A percentile compares a stretch with the other conserved stretches of the same genome.
These are phyloP conservation scores for Lactarius tabidus DNA, from an alignment of 768 basidiomycete genomes.

Conservation along the genomic window DNA sequence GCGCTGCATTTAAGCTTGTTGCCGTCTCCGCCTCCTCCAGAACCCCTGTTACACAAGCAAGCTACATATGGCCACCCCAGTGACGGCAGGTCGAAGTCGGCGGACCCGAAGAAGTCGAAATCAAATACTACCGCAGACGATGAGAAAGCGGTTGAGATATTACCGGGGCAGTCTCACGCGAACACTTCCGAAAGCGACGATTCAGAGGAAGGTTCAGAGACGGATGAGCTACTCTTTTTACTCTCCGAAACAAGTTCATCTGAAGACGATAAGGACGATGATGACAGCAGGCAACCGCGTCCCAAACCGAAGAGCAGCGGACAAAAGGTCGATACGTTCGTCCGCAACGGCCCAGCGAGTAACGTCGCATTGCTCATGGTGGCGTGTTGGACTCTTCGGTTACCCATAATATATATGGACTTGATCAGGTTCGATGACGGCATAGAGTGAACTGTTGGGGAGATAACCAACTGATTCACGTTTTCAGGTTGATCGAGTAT, in stretches of 20 bases:
- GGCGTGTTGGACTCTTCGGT: constrained; percentile 73
- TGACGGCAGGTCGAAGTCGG: constrained; percentile 13
- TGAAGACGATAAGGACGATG: constrained; percentile 30
- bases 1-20: constrained; percentile 63
- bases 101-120: constrained; percentile 27
- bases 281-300: constrained; percentile 11
- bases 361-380: constrained; percentile 67
- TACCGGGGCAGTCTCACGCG: neutral
- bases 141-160: constrained; percentile 13
- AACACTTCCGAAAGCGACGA: constrained; percentile 32
- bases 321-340: constrained; percentile 22
- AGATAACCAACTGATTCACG: neutral
- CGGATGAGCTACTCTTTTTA: constrained; percentile 39
- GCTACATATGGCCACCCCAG: constrained; percentile 27
- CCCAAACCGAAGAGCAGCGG: constrained; percentile 12
- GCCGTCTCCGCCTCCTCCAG: constrained; percentile 54
- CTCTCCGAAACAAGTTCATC: constrained; percentile 36
- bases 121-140: constrained; percentile 17
- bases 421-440: constrained; percentile 50
- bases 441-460: neutral
- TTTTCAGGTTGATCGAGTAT: constrained; percentile 61
- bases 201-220: constrained; percentile 36
- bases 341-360: constrained; percentile 41
- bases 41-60: constrained; percentile 50
- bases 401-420: constrained; percentile 74